Base-by-base conservation (phyloP, 2,329 filamentous ascomycete species). In the Alternaria gaisen region DNA sequence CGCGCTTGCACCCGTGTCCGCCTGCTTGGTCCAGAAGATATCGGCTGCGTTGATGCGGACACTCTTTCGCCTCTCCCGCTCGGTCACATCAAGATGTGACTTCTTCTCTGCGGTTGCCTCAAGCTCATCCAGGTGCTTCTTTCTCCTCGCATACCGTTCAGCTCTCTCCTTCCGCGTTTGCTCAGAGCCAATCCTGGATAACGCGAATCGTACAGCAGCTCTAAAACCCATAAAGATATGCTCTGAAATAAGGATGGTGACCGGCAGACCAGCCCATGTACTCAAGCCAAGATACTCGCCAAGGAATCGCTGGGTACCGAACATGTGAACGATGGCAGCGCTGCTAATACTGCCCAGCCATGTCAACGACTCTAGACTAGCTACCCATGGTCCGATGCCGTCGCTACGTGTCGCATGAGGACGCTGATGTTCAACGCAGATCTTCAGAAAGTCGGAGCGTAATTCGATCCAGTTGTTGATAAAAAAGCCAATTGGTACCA, bases 391-490 rank as follows among this genome's bases (percentile, higher is more conserved):
- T 11, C 74, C 74, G 9, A 77, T 72, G 5, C 73, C 72, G 41
- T 77, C 74, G 46, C 67, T 71, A 14, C 74, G 73, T 9, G 61
- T 55, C 1, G 74, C 66, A 3, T 68, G 58, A 2, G 75, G 75
- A 5, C 75, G 63, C 47, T 75, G 72, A 44, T 75, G 64, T 32
- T 77, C 75, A 26, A 74, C 60, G 32, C 71, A 73, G 18, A 77
- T 76, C 41, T 77, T 77, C 36, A 76, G 61, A 26, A 76, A 74
- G 40, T 77, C 75, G 24, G 73, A 74, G 2, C 75, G 72, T 14
- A 77, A 63, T 43, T 77, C 75, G 48, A 77, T 64, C 75, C 74
- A 77, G 43, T 77, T 77, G 58, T 77, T 77, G 60, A 77, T 70
- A 42, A 77, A 71, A 57, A 77, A 77, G 5, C 73, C 74, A 34